Conservation (phyloP, 2,329 filamentous ascomycete species). For the Cryoendolithus antarcticus region DNA sequence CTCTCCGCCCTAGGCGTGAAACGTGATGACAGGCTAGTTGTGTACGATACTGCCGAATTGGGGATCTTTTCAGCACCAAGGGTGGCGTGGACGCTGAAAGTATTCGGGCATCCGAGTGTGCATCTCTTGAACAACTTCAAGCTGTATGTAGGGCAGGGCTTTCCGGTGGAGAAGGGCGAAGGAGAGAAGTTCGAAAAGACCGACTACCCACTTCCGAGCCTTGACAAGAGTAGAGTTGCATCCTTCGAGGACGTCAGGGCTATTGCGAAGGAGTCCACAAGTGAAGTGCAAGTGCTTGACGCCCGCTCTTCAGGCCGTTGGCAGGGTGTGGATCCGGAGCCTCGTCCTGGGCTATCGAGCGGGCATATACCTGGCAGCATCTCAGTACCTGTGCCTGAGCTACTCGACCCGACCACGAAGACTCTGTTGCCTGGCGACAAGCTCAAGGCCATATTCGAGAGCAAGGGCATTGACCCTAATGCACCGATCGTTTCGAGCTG, state of each 20-base stretch:
- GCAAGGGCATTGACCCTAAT: slow-evolving; percentile 64
- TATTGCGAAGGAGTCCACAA: slow-evolving; percentile 47
- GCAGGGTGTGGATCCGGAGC: slow-evolving; percentile 72
- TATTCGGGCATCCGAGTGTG: slow-evolving; percentile 80
- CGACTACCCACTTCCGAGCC: slow-evolving; percentile 31
- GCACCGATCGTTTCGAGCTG: slow-evolving; percentile 81
- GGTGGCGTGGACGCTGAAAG: slow-evolving; percentile 82
- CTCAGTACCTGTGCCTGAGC: slow-evolving; percentile 64
- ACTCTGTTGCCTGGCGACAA: slow-evolving; percentile 60
- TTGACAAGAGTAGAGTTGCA: slow-evolving; percentile 52
- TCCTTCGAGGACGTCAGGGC: slow-evolving; percentile 74
- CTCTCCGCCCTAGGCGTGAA: slow-evolving; percentile 84
- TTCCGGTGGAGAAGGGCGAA: slow-evolving; percentile 68
- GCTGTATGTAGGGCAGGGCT: slow-evolving; percentile 76
- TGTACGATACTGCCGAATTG: slow-evolving; percentile 83
- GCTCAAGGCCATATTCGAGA: slow-evolving; percentile 61
- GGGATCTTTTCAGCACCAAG: slow-evolving; percentile 91
- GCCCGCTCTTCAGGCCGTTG: slow-evolving; percentile 71
- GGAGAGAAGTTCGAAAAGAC: slow-evolving; percentile 36
- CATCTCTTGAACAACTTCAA: slow-evolving; percentile 94
- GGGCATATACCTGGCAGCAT: slow-evolving; percentile 86
- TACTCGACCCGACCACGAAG: slow-evolving; percentile 76
- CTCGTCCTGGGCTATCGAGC: slow-evolving; percentile 66
- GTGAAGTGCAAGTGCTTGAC: slow-evolving; percentile 74
- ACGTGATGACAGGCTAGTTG: slow-evolving; percentile 77